These are phyloP conservation scores for Salix koriyanagi DNA, from an alignment of 345 rosid species.

Conservation along the genomic window DNA sequence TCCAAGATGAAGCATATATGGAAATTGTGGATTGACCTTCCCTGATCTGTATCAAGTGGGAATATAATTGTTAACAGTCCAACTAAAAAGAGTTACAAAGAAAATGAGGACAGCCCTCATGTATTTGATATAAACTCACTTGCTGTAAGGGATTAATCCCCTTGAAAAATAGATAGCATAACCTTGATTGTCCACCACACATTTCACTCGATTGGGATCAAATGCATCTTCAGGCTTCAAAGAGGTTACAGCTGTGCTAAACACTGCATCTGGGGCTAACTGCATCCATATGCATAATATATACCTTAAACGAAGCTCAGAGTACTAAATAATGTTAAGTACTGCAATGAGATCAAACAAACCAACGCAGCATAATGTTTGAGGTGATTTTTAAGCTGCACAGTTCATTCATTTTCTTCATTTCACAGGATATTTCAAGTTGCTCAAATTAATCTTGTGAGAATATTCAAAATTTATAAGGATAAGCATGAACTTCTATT, in stretches of 20 bases:
- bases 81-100: background rate
- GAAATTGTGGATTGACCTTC: conserved; percentile 68
- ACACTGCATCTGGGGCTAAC: conserved; percentile 94
- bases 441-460: background rate
- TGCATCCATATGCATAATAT: conserved; percentile 17
- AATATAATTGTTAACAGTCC: conserved; percentile 5
- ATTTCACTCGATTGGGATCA: conserved; percentile 92
- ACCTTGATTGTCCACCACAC: conserved; percentile 72
- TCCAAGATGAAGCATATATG: conserved; percentile 95
- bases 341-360: background rate
- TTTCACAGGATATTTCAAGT: background rate
- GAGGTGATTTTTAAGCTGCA: background rate
- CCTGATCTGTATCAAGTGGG: conserved; percentile 54
- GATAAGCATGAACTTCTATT: background rate
- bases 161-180: conserved; percentile 90
- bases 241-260: conserved; percentile 91
- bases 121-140: conserved; percentile 40
- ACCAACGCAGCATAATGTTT: no score
- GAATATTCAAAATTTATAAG: background rate
- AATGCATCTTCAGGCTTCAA: conserved; percentile 84
- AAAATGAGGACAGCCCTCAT: background rate
- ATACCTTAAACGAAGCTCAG: background rate
- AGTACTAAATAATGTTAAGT: background rate
- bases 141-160: conserved; percentile 87
- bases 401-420: background rate